Evolutionary conservation across 495 filamentous ascomycete species (phyloP), one percentile per base, ranked within the genome.

Genomic region (Antarctomyces pellizariae): DNA sequence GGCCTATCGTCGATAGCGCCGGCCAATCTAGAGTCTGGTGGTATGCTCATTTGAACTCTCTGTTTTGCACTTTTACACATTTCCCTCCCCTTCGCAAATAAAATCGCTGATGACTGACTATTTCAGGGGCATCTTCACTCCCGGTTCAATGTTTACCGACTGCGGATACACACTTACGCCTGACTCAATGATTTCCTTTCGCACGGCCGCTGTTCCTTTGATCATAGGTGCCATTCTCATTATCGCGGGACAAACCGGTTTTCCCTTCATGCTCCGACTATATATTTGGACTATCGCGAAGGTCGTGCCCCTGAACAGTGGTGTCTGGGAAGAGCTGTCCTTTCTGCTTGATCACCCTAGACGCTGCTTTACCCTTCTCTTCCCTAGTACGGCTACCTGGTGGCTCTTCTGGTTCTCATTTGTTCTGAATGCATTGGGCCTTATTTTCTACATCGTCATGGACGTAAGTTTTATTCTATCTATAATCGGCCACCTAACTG

Each of bases 231-330:
- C 57, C 1, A 75, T 71, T 31, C 48, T 77, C 15, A 75, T 78
- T 33, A 54, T 77, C 23, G 73, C 75, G 25, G 72, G 72, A 18
- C 77, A 78, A 30, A 78, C 72, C 0, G 72, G 59, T 3, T 78
- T 78, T 31, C 72, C 72, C 1, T 75, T 67, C 39, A 69, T 75
- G 59, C 59, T 78, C 16, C 62, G 72, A 9, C 53, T 77, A 23
- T 51, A 67, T 16, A 75, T 78, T 30, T 78, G 73, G 69, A 21
- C 57, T 4, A 18, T 49, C 6, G 64, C 60, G 2, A 66, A 61
- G 25, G 18, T 67, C n/a, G 52, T 54, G 3, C 57, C 56, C 1
- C 14, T 38, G n/a, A 37, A 44, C 13, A 48, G 36, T 13, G 32
- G 36, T 11, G 34, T 52, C 12, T 61, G 53, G 49, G 56, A 57